phyloP scores from a whole-genome alignment of 148 eudicot species.

The Mesembryanthemum crystallinum region DNA sequence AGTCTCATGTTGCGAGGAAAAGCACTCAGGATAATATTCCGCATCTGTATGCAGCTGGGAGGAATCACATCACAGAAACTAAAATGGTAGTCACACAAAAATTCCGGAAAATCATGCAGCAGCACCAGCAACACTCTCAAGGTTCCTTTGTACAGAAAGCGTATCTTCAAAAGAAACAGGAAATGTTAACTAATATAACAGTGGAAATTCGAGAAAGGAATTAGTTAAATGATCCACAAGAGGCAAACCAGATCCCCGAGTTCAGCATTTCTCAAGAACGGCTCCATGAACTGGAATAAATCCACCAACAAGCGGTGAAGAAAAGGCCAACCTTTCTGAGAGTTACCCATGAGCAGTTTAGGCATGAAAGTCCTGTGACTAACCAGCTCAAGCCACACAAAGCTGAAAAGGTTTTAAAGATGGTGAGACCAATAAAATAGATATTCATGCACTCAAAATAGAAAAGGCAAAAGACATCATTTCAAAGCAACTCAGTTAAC shows the following conservation, averaged over 20 bases:
- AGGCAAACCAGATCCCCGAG: conserved; percentile 76
- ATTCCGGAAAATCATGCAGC: conserved; percentile 94
- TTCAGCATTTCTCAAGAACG: conserved; percentile 86
- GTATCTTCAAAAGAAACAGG: conserved; percentile 49
- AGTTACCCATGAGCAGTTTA: conserved; percentile 75
- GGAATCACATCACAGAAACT: conserved; percentile 98
- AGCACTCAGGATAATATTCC: conserved; percentile 93
- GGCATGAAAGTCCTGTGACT: conserved; percentile 98
- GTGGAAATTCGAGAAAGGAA: not conserved
- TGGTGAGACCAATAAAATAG: not conserved
- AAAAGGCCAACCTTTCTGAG: conserved; percentile 95
- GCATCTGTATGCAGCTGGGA: conserved; percentile 97
- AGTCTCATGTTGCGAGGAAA: conserved; percentile 98
- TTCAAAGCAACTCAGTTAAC: not conserved
- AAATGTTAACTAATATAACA: not conserved
- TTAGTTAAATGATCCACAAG: not conserved
- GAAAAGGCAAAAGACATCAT: not conserved
- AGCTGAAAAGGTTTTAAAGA: conserved; percentile 46
- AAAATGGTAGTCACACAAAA: conserved; percentile 92
- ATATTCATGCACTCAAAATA: not conserved
- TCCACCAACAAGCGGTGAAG: conserved; percentile 85
- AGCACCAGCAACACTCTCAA: conserved; percentile 88
- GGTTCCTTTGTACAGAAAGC: conserved; percentile 85
- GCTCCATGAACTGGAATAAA: conserved; percentile 92
- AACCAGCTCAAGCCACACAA: conserved; percentile 95